Percentiles rank a stretch among this genome's conserved stretches.
These are phyloP conservation scores for Pseudozyma flocculosa DNA, from an alignment of 1,284 basidiomycete genomes.

Conservation along the genomic window DNA sequence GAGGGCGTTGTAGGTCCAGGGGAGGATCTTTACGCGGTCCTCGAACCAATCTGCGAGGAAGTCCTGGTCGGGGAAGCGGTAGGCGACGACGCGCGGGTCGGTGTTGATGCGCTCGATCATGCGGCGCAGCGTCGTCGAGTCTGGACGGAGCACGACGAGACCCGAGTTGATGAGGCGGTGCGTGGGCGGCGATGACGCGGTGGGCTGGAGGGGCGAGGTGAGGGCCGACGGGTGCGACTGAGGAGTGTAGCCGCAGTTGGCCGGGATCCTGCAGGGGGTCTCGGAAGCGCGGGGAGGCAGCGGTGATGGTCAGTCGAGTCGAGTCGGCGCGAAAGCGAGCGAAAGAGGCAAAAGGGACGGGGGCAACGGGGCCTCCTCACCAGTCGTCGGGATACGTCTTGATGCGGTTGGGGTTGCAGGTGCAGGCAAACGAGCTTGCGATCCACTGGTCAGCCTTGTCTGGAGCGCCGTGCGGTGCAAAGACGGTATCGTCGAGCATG, in stretches of 20 bases:
- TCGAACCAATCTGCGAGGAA: slow-evolving; percentile 77
- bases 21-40: slow-evolving; percentile 65
- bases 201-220: slow-evolving; percentile 61
- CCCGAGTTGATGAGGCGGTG: slow-evolving; percentile 83
- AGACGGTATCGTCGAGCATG: slow-evolving; percentile 62
- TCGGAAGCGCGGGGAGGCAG: neutral
- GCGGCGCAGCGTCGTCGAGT: slow-evolving; percentile 62
- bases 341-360: too few relatives aligned
- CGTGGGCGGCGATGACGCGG: slow-evolving; percentile 67
- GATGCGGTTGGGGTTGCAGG: slow-evolving; percentile 85
- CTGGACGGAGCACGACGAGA: slow-evolving; percentile 79
- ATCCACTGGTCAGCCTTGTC: slow-evolving; percentile 68
- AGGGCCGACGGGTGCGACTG: slow-evolving; percentile 59
- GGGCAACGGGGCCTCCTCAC: slow-evolving; percentile 64
- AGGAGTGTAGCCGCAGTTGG: slow-evolving; percentile 80
- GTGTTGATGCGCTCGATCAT: slow-evolving; percentile 69
- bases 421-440: slow-evolving; percentile 82
- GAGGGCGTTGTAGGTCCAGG: slow-evolving; percentile 83
- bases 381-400: slow-evolving; percentile 85
- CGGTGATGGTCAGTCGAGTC: too few relatives aligned
- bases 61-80: slow-evolving; percentile 89
- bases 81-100: slow-evolving; percentile 70
- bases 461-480: slow-evolving; percentile 1
- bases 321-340: too few relatives aligned
- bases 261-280: slow-evolving; percentile 73